Evolutionary conservation across 768 basidiomycete species (phyloP), one percentile per base, ranked within the genome.

Genomic region (Phlebiopsis gigantea): DNA sequence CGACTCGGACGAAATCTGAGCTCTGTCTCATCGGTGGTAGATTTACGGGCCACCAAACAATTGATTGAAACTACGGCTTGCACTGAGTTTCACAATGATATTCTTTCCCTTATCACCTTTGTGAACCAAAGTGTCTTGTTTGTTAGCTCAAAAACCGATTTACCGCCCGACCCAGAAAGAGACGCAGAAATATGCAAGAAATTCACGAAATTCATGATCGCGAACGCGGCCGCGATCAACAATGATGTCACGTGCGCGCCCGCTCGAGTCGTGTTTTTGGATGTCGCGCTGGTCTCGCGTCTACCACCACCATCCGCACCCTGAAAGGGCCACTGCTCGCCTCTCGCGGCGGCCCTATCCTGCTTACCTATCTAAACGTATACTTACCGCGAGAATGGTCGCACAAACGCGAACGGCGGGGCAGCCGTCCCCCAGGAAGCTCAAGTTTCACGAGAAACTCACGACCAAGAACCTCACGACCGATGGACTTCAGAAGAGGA

Each of bases 401-500:
- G 84, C 86, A 31, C 84, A 87, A 66, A 90, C 87, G 61, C 81
- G 87, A 64, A 80, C 79, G 39, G 78, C 75, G 21, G 79, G 75
- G 56, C 74, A 77, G 57, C 61, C 78, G 10, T 72, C 82, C 17
- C 74, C 80, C 22, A 79, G 79, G 71, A 87, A 83, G 65, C 82
- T 91, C 62, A 67, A 75, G 12, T 98, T 98, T 69, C 80, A 79
- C 66, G 93, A 94, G 58, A 92, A 90, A 72, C 80, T 98, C 48
- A 73, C 84, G 28, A 84, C 82, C 46, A 89, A 89, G 67, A 84
- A 87, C 19, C 77, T 87, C 53, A 80, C 84, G 10, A 88, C 91
- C 10, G 94, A 98, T 73, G 78, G 81, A 0, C 75, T 94, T 24
- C 84, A 91, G 66, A 93, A 91, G 77, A 90, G 90, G 73, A 78